A percentile compares a stretch with the other conserved stretches of the same genome.
phyloP scores from a whole-genome alignment of 306 rosid genomes.

The Lathyrus sativus region DNA sequence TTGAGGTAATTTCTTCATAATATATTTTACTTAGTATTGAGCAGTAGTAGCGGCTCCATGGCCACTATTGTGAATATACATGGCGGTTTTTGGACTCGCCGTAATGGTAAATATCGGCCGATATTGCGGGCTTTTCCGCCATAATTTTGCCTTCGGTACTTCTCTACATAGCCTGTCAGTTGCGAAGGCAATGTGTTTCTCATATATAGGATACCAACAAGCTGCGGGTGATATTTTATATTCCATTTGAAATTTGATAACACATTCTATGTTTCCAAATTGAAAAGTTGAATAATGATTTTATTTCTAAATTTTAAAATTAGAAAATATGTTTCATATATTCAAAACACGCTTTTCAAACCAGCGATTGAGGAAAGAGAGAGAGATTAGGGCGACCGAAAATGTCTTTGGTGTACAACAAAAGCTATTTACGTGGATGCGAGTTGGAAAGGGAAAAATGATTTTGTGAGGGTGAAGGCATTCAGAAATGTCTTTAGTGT shows the following conservation, averaged over 20 bases:
- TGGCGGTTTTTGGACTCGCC: too few species aligned
- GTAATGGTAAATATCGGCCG: too few species aligned
- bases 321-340: neutral
- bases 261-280: neutral
- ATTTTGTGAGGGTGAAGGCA: neutral
- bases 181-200: slow-evolving; percentile 1
- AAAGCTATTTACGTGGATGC: neutral
- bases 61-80: too few species aligned
- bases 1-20: slow-evolving; percentile 65
- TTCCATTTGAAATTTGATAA: slow-evolving; percentile 4
- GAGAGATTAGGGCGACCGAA: neutral
- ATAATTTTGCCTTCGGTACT: neutral
- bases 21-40: slow-evolving; percentile 20
- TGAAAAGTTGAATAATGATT: neutral
- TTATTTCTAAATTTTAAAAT: slow-evolving; percentile 7
- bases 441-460: neutral
- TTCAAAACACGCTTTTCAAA: neutral
- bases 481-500: neutral
- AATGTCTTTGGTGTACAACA: neutral
- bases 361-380: neutral
- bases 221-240: slow-evolving; percentile 12
- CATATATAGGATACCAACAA: slow-evolving; percentile 4
- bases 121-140: neutral
- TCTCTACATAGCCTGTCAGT: slow-evolving; percentile 10
- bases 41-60: too few species aligned